A percentile compares a stretch with the other conserved stretches of the same genome.
Conservation (phyloP, 164 flowering plant species). For the Berberis thunbergii region DNA sequence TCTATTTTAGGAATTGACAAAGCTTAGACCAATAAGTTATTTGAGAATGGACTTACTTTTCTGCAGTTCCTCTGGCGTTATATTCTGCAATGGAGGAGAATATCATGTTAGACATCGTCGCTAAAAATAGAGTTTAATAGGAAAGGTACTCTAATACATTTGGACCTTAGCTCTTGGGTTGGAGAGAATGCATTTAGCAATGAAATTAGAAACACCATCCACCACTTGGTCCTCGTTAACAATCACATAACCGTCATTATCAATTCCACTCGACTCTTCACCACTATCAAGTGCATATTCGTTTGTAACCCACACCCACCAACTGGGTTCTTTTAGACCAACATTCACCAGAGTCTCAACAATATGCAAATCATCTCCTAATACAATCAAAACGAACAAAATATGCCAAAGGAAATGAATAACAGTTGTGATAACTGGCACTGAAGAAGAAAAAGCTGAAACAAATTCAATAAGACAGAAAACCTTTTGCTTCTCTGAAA, state of each 20-base stretch:
- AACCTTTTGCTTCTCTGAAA: constrained; percentile 74
- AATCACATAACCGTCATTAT: constrained; percentile 67
- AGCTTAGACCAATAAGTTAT: too few species aligned
- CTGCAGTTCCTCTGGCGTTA: constrained; percentile 73
- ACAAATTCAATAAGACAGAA: background rate
- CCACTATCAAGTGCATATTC: constrained; percentile 49
- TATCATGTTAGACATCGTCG: constrained; percentile 8
- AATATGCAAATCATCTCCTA: constrained; percentile 50
- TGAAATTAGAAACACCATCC: constrained; percentile 87
- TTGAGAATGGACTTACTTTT: constrained; percentile 39
- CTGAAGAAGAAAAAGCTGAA: background rate
- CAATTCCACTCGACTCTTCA: constrained; percentile 83
- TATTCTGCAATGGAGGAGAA: constrained; percentile 38
- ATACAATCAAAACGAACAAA: constrained; percentile 6
- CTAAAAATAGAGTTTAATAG: background rate
- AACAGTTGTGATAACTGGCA: background rate
- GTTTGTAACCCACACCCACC: constrained; percentile 95
- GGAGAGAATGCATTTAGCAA: constrained; percentile 80
- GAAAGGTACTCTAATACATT: background rate
- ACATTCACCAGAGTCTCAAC: constrained; percentile 60
- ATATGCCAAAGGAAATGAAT: background rate
- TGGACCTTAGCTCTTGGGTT: constrained; percentile 74
- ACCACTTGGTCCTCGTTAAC: constrained; percentile 79
- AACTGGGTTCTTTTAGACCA: constrained; percentile 57
- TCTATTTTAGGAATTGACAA: too few species aligned